Evolutionary conservation across 2,329 filamentous ascomycete genomes (phyloP).

Genomic region (Sporothrix variecibatus): DNA sequence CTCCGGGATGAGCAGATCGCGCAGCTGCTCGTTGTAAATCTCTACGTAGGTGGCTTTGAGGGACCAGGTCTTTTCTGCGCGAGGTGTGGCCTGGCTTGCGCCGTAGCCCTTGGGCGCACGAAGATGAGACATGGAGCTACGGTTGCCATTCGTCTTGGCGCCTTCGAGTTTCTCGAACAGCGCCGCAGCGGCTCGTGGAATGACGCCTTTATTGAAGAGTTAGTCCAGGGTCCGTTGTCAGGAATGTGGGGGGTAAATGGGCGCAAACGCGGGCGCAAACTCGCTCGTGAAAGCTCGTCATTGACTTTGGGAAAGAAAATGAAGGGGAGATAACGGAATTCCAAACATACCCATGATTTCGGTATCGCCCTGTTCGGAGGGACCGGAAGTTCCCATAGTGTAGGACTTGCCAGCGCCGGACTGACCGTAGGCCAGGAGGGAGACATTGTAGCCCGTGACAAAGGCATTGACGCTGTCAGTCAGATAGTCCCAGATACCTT

Average conservation of each 20-base stretch:
- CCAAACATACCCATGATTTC: conserved; percentile 72
- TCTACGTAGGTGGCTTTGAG: conserved; percentile 93
- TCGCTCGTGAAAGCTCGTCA: neutral
- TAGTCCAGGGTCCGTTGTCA: neutral
- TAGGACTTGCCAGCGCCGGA: conserved; percentile 98
- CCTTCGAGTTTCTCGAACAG: conserved; percentile 86
- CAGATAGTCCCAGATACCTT: conserved; percentile 92
- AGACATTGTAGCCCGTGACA: conserved; percentile 97
- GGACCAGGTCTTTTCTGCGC: conserved; percentile 77
- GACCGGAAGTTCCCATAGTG: conserved; percentile 96
- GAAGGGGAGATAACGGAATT: neutral
- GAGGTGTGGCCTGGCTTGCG: conserved; percentile 49
- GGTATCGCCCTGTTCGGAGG: conserved; percentile 69
- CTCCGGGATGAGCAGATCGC: conserved; percentile 85
- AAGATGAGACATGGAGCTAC: conserved; percentile 73
- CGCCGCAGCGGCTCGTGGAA: conserved; percentile 82
- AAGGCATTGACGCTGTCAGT: conserved; percentile 88
- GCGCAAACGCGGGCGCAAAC: neutral
- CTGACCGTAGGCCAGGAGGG: conserved; percentile 93
- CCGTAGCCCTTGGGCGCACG: conserved; percentile 77
- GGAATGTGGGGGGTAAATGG: neutral
- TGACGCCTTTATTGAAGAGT: conserved; percentile 66
- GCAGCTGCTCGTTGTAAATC: conserved; percentile 96
- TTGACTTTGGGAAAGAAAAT: neutral
- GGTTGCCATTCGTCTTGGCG: conserved; percentile 48